A percentile compares a stretch with the other conserved stretches of the same genome.
These are phyloP conservation scores for Pichia membranifaciens DNA, from an alignment of 805 yeast species.

Conservation along the genomic window DNA sequence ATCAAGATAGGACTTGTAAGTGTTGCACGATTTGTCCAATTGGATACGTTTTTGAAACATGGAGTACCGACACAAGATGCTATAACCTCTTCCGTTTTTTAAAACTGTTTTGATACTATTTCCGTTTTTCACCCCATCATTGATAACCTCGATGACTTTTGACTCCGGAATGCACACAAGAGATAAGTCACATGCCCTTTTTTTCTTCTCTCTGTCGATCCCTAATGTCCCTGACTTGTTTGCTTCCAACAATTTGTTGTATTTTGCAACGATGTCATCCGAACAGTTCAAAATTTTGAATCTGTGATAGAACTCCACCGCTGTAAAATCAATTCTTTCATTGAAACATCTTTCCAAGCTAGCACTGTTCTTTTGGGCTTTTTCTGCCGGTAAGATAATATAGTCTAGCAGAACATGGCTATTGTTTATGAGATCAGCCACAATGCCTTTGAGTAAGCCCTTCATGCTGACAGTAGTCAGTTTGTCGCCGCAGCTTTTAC, in stretches of 20 bases:
- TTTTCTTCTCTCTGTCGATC: conserved; percentile 10
- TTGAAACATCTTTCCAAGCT: conserved; percentile 41
- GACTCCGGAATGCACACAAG: conserved; percentile 24
- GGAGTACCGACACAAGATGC: conserved; percentile 13
- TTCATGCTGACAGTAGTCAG: conserved; percentile 55
- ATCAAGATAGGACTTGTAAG: conserved; percentile 8
- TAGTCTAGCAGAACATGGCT: conserved; percentile 35
- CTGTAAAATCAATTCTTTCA: conserved; percentile 15
- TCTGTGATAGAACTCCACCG: conserved; percentile 14
- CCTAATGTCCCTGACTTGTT: conserved; percentile 1
- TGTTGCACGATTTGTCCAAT: not conserved
- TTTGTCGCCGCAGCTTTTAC: conserved; percentile 90
- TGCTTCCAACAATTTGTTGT: not conserved
- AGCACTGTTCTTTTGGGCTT: conserved; percentile 20
- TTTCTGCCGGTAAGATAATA: conserved; percentile 40
- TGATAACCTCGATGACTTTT: conserved; percentile 34
- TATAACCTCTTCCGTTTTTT: conserved; percentile 30
- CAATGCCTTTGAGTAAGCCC: conserved; percentile 46
- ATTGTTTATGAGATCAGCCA: conserved; percentile 29
- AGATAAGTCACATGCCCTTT: conserved; percentile 24
- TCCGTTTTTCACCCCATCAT: conserved; percentile 61
- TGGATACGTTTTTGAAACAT: conserved; percentile 10
- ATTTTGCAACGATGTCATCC: not conserved
- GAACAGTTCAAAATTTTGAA: not conserved
- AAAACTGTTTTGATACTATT: conserved; percentile 40